Conservation (phyloP, 257 asterid genomes). For the Salvia rosmarinus region DNA sequence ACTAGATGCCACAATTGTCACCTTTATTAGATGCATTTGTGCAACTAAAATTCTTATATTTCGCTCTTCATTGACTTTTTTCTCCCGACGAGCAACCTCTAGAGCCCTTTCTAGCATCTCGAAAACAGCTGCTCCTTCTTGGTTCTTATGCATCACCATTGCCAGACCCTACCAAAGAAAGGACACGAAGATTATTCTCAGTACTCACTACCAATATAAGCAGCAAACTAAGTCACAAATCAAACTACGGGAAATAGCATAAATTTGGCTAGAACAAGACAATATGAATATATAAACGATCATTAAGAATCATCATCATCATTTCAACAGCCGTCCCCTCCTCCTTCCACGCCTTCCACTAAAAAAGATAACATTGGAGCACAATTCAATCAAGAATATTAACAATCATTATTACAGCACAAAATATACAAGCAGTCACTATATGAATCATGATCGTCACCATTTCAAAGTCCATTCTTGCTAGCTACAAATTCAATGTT, state of each 20-base stretch:
- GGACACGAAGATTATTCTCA: conserved; percentile 19
- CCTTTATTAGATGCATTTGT: conserved; percentile 87
- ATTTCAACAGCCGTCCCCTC: background rate
- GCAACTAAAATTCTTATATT: conserved; percentile 77
- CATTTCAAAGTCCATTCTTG: no score
- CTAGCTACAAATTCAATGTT: no score
- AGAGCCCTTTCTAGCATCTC: conserved; percentile 79
- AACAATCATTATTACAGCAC: background rate
- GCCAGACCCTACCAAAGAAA: conserved; percentile 71
- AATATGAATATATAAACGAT: background rate
- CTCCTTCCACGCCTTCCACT: background rate
- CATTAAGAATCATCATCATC: background rate
- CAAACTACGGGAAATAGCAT: background rate
- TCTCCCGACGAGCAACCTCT: conserved; percentile 60
- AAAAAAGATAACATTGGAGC: background rate
- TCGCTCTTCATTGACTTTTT: conserved; percentile 72
- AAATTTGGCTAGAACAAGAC: background rate
- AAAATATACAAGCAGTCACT: background rate
- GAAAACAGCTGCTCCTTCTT: conserved; percentile 79
- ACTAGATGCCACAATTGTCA: conserved; percentile 32
- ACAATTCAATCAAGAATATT: background rate
- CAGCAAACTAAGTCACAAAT: background rate
- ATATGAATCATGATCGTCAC: background rate
- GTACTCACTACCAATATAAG: background rate
- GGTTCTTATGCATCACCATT: conserved; percentile 90